phyloP scores from a whole-genome alignment of 108 stramenopile genomes.

The Pseudonitzschia pungens region DNA sequence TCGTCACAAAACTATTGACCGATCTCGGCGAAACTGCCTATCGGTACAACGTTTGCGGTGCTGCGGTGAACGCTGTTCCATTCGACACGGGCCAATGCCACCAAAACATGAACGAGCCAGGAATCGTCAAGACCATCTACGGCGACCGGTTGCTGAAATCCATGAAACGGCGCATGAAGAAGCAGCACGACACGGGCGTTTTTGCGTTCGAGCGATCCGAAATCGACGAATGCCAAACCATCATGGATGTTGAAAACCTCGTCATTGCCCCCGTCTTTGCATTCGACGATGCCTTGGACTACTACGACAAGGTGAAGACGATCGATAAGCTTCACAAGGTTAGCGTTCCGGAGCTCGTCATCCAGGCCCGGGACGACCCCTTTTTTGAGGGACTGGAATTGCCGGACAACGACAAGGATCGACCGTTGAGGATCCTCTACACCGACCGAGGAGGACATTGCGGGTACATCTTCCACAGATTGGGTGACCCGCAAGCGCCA shows the following conservation, averaged over 20 bases:
- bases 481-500: conserved; percentile 15
- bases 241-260: conserved; percentile 76
- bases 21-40: conserved; percentile 58
- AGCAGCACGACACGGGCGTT: conserved; percentile 4
- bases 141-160: conserved; percentile 50
- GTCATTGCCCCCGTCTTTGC: conserved; percentile 72
- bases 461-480: conserved; percentile 41
- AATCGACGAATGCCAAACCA: conserved; percentile 36
- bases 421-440: conserved; percentile 21
- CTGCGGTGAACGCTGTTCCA: conserved; percentile 83
- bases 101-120: conserved; percentile 49
- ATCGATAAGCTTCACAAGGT: conserved; percentile 51
- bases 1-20: conserved; percentile 79
- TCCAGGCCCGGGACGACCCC: conserved; percentile 81
- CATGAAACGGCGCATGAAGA: conserved; percentile 45
- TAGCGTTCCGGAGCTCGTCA: conserved; percentile 63
- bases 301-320: conserved; percentile 67
- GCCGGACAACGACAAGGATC: conserved; percentile 24
- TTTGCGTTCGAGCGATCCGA: conserved; percentile 45
- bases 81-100: conserved; percentile 60
- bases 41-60: conserved; percentile 68
- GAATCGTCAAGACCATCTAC: conserved; percentile 66
- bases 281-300: conserved; percentile 68
- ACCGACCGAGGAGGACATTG: conserved; percentile 74
- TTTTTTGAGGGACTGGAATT: conserved; percentile 51